Base-by-base conservation (phyloP, 2,329 filamentous ascomycete species). In the Microcyclosporella mali region DNA sequence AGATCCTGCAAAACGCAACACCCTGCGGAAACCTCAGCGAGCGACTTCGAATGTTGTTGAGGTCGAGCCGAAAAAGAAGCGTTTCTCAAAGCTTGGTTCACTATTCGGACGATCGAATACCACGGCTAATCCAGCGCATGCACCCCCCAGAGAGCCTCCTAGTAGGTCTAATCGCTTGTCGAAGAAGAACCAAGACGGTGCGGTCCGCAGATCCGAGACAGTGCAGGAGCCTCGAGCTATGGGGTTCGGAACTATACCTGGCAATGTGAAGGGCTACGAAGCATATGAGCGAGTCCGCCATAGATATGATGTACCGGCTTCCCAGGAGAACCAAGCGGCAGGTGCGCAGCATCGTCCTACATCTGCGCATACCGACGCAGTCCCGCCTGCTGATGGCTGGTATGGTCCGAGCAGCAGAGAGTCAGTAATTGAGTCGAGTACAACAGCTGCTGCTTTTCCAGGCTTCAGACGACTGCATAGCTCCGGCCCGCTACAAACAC, bases 41-140 rank as follows among this genome's bases (percentile, higher is more conserved):
- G 55, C 60, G 2, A 45, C 53, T 4, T 51, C 57, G 1, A 51
- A 50, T 35, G 46, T 51, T 6, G 47, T 51, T 2, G 50, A 46
- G 14, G 45, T 49, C 2, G 56, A 57, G 28, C 45, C 52, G 7
- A 60, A 61, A 38, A 71, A 70, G 49, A 71, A 70, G 42, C 62
- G 70, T 27, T 70, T 71, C 36, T 72, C 70, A 2, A 54, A 62
- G 3, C 49, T 73, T 9, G 68, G 69, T 3, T 66, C 62, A 27
- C 48, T 73, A 1, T 71, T 73, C 40, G 59, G 64, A 21, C 60
- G 69, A 25, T 63, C 60, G 8, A 62, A 58, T 27, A 63, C 64
- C 2, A 56, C 51, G 10, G 38, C 41, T 27, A 59, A 56, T 9
- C 51, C 60, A 29, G 47, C 46, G 11, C 49, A 59, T 6, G 43